Evolutionary conservation across 192 early-diverging fungal species (phyloP).

Genomic region (Dissophora ornata): DNA sequence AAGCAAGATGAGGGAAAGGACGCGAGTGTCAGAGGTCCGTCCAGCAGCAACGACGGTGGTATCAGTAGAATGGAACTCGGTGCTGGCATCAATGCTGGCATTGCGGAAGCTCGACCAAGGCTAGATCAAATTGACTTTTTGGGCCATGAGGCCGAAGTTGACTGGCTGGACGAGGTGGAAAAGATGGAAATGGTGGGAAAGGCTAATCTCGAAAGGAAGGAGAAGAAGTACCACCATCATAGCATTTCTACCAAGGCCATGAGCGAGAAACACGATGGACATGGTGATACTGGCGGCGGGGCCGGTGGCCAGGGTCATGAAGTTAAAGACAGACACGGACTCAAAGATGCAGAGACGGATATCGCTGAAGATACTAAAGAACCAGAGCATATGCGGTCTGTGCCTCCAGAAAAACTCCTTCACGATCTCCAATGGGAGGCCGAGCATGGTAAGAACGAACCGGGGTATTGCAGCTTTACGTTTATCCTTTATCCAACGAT

Average conservation of each 20-base stretch:
- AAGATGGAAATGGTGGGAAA: neutral
- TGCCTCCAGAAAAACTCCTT: conserved; percentile 2
- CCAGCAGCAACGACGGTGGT: neutral
- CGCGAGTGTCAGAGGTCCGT: too few species aligned
- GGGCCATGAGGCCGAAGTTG: conserved; percentile 29
- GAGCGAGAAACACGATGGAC: neutral
- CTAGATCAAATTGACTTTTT: conserved; percentile 36
- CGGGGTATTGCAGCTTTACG: too few species aligned
- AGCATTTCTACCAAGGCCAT: too few species aligned
- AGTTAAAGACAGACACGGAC: neutral
- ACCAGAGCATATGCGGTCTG: too few species aligned
- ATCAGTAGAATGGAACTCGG: neutral
- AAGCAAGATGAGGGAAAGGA: too few species aligned
- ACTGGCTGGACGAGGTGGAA: conserved; percentile 40
- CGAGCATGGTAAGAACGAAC: conserved; percentile 28
- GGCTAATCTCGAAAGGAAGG: neutral
- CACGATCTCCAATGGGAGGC: conserved; percentile 6
- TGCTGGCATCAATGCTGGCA: too few species aligned
- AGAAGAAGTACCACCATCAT: conserved; percentile 3
- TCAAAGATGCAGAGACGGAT: neutral
- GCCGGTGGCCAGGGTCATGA: neutral
- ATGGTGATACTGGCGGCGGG: neutral
- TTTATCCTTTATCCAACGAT: too few species aligned
- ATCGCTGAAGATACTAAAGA: neutral
- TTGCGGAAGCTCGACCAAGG: too few species aligned